Conservation (phyloP, 257 asterid genomes). For the Penstemon eatonii region DNA sequence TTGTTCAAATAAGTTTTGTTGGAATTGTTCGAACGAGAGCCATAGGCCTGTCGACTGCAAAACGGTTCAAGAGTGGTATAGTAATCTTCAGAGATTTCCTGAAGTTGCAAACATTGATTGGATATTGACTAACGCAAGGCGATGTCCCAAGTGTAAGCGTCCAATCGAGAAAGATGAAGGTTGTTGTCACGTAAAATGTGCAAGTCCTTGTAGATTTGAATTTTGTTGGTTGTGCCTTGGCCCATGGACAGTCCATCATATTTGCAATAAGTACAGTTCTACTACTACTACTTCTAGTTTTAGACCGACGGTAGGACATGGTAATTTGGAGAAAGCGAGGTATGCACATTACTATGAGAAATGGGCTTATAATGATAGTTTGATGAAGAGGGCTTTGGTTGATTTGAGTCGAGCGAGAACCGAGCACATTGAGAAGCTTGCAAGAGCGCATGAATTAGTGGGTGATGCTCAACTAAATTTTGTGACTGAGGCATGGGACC, state of each 20-base stretch:
- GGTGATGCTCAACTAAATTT: background rate
- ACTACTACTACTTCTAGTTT: too few species aligned
- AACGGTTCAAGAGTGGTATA: constrained; percentile 38
- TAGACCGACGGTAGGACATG: too few species aligned
- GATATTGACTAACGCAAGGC: constrained; percentile 39
- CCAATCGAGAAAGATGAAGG: constrained; percentile 41
- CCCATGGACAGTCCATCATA: background rate
- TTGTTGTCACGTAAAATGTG: constrained; percentile 42
- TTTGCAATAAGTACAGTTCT: too few species aligned
- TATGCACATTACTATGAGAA: constrained; percentile 41
- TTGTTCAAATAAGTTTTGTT: constrained; percentile 37
- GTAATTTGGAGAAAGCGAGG: background rate
- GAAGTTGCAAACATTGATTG: constrained; percentile 32
- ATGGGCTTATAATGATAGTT: constrained; percentile 32
- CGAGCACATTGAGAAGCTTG: constrained; percentile 11
- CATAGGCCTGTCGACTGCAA: constrained; percentile 46
- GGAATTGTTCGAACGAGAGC: constrained; percentile 41
- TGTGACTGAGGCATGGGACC: constrained; percentile 44
- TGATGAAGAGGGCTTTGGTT: constrained; percentile 23
- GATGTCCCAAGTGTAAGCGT: constrained; percentile 42
- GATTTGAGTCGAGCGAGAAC: constrained; percentile 14
- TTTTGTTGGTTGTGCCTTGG: constrained; percentile 47
- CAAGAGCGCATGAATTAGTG: background rate
- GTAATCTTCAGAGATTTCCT: constrained; percentile 16
- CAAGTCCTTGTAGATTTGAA: constrained; percentile 24